phyloP scores from a whole-genome alignment of 2,329 filamentous ascomycete species.

The Graphilbum ipis-grandicollis region DNA sequence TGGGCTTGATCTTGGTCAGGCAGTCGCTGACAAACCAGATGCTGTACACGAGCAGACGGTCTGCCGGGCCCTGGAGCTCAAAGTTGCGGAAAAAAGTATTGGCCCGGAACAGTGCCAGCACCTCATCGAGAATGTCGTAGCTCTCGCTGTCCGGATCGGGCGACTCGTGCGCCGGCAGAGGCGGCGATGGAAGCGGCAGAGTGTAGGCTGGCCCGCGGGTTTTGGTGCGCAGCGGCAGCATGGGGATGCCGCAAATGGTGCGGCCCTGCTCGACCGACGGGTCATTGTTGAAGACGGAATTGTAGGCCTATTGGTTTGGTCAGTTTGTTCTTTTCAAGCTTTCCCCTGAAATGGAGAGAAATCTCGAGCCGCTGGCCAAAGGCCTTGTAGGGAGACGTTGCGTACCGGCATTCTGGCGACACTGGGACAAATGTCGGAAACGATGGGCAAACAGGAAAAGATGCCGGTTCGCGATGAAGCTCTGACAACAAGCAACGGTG shows the following conservation, averaged over 20 bases:
- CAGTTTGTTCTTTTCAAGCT: too few relatives aligned
- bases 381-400: too few relatives aligned
- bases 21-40: constrained; percentile 91
- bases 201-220: constrained; percentile 90
- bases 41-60: constrained; percentile 88
- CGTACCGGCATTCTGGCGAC: too few relatives aligned
- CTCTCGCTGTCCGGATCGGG: constrained; percentile 76
- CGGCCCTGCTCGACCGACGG: constrained; percentile 35
- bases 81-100: constrained; percentile 99
- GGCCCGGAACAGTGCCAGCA: constrained; percentile 80
- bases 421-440: too few relatives aligned
- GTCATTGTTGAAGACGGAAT: constrained; percentile 87
- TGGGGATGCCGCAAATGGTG: constrained; percentile 74
- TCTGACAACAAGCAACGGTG: too few relatives aligned
- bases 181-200: constrained; percentile 41
- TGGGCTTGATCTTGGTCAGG: constrained; percentile 69
- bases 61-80: constrained; percentile 91
- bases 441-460: too few relatives aligned
- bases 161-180: constrained; percentile 42
- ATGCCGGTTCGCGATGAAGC: too few relatives aligned
- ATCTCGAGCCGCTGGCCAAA: too few relatives aligned
- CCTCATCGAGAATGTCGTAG: constrained; percentile 93
- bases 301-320: constrained; percentile 55
- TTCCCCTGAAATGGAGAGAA: too few relatives aligned
- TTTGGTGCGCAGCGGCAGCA: constrained; percentile 85